Evolutionary conservation across 1,139 yeast species (phyloP), one percentile per base, ranked within the genome.

Genomic region (Candida freyschussii): DNA sequence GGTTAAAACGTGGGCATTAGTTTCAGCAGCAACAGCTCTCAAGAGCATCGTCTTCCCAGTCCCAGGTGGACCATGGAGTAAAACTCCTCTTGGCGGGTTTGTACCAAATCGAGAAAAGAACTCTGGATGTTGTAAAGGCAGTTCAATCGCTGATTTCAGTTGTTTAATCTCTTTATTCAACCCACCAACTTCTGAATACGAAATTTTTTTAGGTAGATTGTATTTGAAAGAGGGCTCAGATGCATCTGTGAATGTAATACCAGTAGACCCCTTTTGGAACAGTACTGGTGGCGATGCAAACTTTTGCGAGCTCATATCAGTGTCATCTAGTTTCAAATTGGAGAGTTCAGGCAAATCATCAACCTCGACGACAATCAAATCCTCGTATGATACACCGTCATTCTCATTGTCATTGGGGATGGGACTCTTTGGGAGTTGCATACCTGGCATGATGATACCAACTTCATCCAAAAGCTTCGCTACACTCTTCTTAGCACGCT

Each of bases 1-100:
- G 2, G 85, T 77, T 30, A 89, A 66, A 0, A 89, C 78, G 57
- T 89, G 97, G 0, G 95, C 94, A 42, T 75, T 67, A 5, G 61
- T 56, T 33, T 79, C 82, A 37, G 71, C 65, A 0, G 96, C 95
- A 10, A 91, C 78, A 21, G 95, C 83, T 35, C 85, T 69, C 27
- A 93, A 63, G 12, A 91, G 67, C 86, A 89, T 76, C 1, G 97
- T 85, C 56, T 91, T 91, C 34, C 99, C 99, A 0, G 97, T 89
- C 1, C 99, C 99, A 2, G 97, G 94, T 2, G 97, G 95, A 0
- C 99, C 99, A 60, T 89, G 94, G 5, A 91, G 62, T 21, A 91
- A 61, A 12, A 93, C 69, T 4, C 98, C 98, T 36, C 96, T 67
- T 3, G 97, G 96, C 9, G 96, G 93, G 8, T 79, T 69, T 27